Conservation (phyloP, 1,139 yeast genomes). For the Geotrichum bryndzae region DNA sequence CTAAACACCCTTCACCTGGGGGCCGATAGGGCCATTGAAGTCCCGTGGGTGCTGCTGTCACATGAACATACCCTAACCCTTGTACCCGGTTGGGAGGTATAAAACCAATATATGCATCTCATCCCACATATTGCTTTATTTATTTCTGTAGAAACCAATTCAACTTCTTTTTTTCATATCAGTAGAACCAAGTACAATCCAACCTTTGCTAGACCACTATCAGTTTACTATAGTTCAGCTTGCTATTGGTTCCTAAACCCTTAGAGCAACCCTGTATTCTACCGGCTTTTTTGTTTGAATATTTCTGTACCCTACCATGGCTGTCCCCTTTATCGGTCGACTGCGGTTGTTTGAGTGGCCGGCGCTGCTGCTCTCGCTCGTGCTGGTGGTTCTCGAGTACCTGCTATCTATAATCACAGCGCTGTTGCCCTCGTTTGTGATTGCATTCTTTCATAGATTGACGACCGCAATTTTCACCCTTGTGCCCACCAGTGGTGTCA, state of each 20-base stretch:
- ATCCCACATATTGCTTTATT: no score
- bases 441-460: constrained; percentile 26
- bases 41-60: no score
- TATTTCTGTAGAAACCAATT: no score
- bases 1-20: not conserved
- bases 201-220: no score
- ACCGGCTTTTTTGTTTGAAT: not conserved
- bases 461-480: constrained; percentile 20
- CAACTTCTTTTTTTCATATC: no score
- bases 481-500: constrained; percentile 19
- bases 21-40: not conserved
- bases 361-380: constrained; percentile 30
- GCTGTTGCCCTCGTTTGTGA: constrained; percentile 30
- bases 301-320: constrained; percentile 20
- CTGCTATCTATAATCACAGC: constrained; percentile 31
- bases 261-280: no score
- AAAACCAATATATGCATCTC: no score
- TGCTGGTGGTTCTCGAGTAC: constrained; percentile 32
- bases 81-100: no score
- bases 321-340: constrained; percentile 30
- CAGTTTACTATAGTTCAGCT: not conserved
- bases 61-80: no score
- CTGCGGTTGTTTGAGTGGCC: constrained; percentile 32
- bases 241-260: not conserved
- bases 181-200: no score